Conservation (phyloP, 805 yeast species). For the Hanseniaspora osmophila region DNA sequence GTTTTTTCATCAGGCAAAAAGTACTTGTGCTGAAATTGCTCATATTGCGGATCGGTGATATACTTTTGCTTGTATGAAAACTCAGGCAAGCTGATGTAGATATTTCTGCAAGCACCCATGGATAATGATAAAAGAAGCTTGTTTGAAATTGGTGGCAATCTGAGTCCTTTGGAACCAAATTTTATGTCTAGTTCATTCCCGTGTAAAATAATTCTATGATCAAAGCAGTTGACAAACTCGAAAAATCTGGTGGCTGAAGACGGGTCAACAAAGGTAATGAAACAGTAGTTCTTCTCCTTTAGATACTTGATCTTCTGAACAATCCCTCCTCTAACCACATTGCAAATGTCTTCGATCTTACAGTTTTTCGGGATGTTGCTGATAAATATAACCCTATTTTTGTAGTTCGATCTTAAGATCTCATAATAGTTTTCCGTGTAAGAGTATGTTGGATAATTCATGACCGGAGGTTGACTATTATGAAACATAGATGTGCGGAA, state of each 20-base stretch:
- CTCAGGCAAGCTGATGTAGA: slow-evolving; percentile 50
- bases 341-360: slow-evolving; percentile 59
- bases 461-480: too few relatives aligned
- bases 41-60: slow-evolving; percentile 20
- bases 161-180: slow-evolving; percentile 43
- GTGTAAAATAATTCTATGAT: slow-evolving; percentile 45
- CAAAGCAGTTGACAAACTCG: slow-evolving; percentile 35
- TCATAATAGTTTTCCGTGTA: slow-evolving; percentile 1
- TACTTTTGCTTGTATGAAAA: slow-evolving; percentile 26
- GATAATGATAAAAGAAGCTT: slow-evolving; percentile 49
- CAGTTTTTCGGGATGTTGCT: slow-evolving; percentile 54
- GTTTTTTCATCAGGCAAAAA: slow-evolving; percentile 34
- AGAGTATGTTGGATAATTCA: too few relatives aligned
- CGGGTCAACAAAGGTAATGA: slow-evolving; percentile 55
- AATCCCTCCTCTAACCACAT: slow-evolving; percentile 65
- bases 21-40: slow-evolving; percentile 16
- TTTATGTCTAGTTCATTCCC: slow-evolving; percentile 50
- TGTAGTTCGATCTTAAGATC: slow-evolving; percentile 11
- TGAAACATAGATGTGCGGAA: too few relatives aligned
- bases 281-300: slow-evolving; percentile 45
- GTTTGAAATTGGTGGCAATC: slow-evolving; percentile 47
- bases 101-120: slow-evolving; percentile 64
- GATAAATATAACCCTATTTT: slow-evolving; percentile 56
- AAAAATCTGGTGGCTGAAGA: slow-evolving; percentile 53
- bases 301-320: slow-evolving; percentile 43